Conservation (phyloP, 1,284 basidiomycete species). For the Phlebopus sp. region DNA sequence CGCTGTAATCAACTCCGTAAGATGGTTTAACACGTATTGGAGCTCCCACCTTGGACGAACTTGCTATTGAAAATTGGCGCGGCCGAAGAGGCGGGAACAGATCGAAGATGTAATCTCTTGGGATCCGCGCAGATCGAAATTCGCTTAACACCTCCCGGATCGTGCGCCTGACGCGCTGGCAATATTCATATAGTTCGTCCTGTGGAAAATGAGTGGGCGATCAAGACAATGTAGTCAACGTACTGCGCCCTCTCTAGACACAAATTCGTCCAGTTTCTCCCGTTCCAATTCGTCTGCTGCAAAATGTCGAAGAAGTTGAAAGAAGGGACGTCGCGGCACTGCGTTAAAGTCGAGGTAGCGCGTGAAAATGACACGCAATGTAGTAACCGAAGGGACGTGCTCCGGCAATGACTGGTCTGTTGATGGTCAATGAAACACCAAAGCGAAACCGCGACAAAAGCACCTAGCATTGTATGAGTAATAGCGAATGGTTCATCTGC, state of each 20-base stretch:
- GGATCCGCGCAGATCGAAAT: conserved; percentile 74
- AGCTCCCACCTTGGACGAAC: too few relatives aligned
- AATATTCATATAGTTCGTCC: conserved; percentile 94
- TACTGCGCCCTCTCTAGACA: conserved; percentile 70
- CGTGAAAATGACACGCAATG: conserved; percentile 73
- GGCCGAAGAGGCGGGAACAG: conserved; percentile 83
- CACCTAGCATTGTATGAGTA: conserved; percentile 45
- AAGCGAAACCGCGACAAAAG: conserved; percentile 1
- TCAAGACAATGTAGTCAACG: conserved; percentile 16
- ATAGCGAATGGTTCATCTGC: conserved; percentile 64
- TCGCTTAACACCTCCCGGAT: conserved; percentile 86
- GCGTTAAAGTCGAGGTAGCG: conserved; percentile 80
- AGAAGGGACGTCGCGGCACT: conserved; percentile 83
- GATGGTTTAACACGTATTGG: not conserved
- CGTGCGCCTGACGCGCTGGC: conserved; percentile 74
- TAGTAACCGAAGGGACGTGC: conserved; percentile 56
- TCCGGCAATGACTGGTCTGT: conserved; percentile 75
- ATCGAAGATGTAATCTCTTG: conserved; percentile 82
- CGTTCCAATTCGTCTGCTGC: conserved; percentile 72
- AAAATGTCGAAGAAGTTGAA: conserved; percentile 76
- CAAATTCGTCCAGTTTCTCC: conserved; percentile 86
- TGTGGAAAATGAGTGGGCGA: conserved; percentile 31
- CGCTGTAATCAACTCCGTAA: conserved; percentile 37
- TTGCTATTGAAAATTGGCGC: conserved; percentile 92
- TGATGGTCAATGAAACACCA: conserved; percentile 4